These are phyloP conservation scores for Russula sp. DNA, from an alignment of 768 basidiomycete species.

Conservation along the genomic window DNA sequence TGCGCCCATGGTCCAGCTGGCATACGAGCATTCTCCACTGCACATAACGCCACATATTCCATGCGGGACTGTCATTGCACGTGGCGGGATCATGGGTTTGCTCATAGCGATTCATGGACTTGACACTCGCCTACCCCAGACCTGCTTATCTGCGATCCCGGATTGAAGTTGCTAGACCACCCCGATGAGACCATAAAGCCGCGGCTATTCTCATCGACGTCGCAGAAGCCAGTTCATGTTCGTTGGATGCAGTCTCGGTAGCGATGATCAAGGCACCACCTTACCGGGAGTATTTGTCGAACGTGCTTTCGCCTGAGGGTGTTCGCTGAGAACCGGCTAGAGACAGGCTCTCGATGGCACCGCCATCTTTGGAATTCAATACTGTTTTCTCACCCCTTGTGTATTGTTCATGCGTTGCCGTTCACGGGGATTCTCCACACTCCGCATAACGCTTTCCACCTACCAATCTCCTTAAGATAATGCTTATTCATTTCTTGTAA, in stretches of 20 bases:
- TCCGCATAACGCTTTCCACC: background rate
- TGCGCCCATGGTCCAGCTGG: background rate
- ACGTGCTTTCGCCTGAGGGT: background rate
- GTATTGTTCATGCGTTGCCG: background rate
- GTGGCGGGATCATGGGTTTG: background rate
- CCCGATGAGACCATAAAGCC: background rate
- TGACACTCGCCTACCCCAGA: too few species aligned
- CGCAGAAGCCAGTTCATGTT: background rate
- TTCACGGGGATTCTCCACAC: background rate
- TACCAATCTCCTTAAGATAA: background rate
- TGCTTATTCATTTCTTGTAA: background rate
- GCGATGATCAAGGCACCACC: conserved; percentile 2
- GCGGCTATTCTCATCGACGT: background rate
- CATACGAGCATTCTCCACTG: background rate
- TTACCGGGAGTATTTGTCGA: background rate
- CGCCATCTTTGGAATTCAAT: background rate
- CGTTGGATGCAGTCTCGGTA: background rate
- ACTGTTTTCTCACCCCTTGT: background rate
- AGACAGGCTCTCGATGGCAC: background rate
- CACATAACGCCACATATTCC: background rate
- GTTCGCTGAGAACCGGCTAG: background rate
- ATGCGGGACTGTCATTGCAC: background rate
- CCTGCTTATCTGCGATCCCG: background rate
- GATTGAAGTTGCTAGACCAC: background rate
- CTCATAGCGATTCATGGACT: background rate